phyloP scores from a whole-genome alignment of 805 yeast species.

The Cyberlindnera suaveolens region DNA sequence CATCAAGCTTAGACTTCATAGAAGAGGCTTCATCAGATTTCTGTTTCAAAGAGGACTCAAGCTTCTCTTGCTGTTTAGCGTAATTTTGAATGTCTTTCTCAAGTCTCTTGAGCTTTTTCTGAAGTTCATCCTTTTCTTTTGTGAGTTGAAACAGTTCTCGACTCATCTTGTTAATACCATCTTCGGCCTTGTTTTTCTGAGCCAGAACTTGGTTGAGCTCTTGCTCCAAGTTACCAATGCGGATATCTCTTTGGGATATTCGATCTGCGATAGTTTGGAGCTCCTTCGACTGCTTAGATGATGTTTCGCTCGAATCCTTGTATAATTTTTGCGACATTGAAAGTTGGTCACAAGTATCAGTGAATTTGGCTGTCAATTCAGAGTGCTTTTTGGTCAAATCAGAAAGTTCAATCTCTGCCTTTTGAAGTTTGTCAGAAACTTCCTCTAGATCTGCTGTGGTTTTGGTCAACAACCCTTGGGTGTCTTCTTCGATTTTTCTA shows the following conservation, averaged over 20 bases:
- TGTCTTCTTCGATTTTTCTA: slow-evolving; percentile 25
- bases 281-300: slow-evolving; percentile 30
- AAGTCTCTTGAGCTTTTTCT: slow-evolving; percentile 34
- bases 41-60: slow-evolving; percentile 14
- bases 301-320: slow-evolving; percentile 25
- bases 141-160: slow-evolving; percentile 68
- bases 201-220: slow-evolving; percentile 22
- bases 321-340: slow-evolving; percentile 27
- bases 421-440: slow-evolving; percentile 6
- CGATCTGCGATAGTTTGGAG: slow-evolving; percentile 13
- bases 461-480: slow-evolving; percentile 15
- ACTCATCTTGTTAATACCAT: slow-evolving; percentile 86
- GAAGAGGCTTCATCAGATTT: slow-evolving; percentile 10
- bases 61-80: slow-evolving; percentile 18
- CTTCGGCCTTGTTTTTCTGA: slow-evolving; percentile 64
- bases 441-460: slow-evolving; percentile 11
- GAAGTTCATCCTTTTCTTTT: slow-evolving; percentile 49
- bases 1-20: slow-evolving; percentile 10
- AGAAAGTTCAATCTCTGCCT: slow-evolving; percentile 13
- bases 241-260: slow-evolving; percentile 14
- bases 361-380: slow-evolving; percentile 16
- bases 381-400: slow-evolving; percentile 15
- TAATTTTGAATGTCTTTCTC: slow-evolving; percentile 26
- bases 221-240: slow-evolving; percentile 19
- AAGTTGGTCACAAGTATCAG: slow-evolving; percentile 8